Base-by-base conservation (phyloP, 2,329 filamentous ascomycete species). In the Paraphoma chrysanthemicola region DNA sequence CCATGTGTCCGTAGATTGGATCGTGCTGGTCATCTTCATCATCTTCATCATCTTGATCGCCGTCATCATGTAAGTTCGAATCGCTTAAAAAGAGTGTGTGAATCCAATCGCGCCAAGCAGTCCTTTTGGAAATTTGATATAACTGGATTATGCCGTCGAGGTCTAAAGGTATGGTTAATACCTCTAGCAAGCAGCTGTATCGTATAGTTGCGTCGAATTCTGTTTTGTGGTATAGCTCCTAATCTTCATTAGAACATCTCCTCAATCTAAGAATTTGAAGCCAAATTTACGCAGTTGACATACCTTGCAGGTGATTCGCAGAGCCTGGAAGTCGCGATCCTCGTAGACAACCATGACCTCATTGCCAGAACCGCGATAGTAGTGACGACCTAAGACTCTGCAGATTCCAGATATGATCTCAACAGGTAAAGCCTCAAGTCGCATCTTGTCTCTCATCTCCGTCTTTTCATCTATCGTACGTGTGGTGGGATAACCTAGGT, bases 201-300 rank as follows among this genome's bases (percentile, higher is more conserved):
- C 41, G 42, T 3, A 39, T 17, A 8, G 49, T 31, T 9, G 49
- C 49, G 23, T 51, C 49, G 12, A 33, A 51, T 3, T 39, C 33
- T n/a, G 49, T 51, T 14, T 51, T 51, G 17, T 39, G 31, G 31
- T 45, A 39, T 10, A 51, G 11, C 12, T 39, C 42, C 42, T 51
- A 7, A 30, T 14, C 11, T n/a, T 38, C 6, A 11, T 28, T 8
- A 36, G 39, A 2, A 23, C 39, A 12, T 8, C 14, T 29, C 8
- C 18, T 9, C 30, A 16, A 44, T 39, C n/a, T 44, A 30, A 29
- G 29, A 44, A 33, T 39, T 51, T 12, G n/a, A 18, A 8, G 23
- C n/a, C 39, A 51, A 18, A 18, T 4, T n/a, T 6, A 12, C 36
- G 28, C 10, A 44, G 31, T 11, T 51, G 23, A 23, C 41, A 9